Percentiles rank a stretch among this genome's conserved stretches.
phyloP scores from a whole-genome alignment of 2,329 filamentous ascomycete genomes.

The Chalara sp. region DNA sequence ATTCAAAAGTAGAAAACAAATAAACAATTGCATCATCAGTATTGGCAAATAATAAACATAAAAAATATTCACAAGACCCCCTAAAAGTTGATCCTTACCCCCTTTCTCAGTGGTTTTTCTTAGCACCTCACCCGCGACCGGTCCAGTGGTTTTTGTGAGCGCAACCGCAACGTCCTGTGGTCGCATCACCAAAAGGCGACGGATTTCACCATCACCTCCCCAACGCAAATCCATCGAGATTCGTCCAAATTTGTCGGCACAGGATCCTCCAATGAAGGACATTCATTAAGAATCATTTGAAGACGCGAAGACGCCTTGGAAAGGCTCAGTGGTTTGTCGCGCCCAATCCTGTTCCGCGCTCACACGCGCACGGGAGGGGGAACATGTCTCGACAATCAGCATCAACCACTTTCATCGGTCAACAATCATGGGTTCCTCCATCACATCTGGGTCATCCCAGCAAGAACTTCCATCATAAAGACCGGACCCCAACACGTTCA shows the following conservation, averaged over 20 bases:
- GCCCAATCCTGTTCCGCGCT: constrained; percentile 7
- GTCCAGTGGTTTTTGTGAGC: no score
- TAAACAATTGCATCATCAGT: no score
- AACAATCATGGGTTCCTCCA: constrained; percentile 58
- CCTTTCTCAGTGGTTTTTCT: no score
- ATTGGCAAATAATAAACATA: no score
- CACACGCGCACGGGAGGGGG: constrained; percentile 12
- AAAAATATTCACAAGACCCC: no score
- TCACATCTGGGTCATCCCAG: constrained; percentile 39
- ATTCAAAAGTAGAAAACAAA: no score
- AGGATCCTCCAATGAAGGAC: constrained; percentile 18
- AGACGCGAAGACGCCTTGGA: constrained; percentile 16
- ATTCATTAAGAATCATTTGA: constrained; percentile 18
- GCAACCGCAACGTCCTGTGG: neutral
- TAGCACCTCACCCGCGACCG: no score
- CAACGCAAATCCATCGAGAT: constrained; percentile 17
- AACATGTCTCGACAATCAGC: constrained; percentile 17
- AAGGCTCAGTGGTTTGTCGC: constrained; percentile 18
- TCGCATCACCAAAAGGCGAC: constrained; percentile 3
- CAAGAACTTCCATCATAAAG: constrained; percentile 48
- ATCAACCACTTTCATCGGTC: constrained; percentile 34
- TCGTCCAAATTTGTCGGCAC: constrained; percentile 9
- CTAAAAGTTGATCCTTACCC: no score
- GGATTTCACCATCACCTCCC: constrained; percentile 15
- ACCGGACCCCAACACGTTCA: constrained; percentile 43